A percentile compares a stretch with the other conserved stretches of the same genome.
These are phyloP conservation scores for Neurospora sp. DNA, from an alignment of 2,329 filamentous ascomycete genomes.

Conservation along the genomic window DNA sequence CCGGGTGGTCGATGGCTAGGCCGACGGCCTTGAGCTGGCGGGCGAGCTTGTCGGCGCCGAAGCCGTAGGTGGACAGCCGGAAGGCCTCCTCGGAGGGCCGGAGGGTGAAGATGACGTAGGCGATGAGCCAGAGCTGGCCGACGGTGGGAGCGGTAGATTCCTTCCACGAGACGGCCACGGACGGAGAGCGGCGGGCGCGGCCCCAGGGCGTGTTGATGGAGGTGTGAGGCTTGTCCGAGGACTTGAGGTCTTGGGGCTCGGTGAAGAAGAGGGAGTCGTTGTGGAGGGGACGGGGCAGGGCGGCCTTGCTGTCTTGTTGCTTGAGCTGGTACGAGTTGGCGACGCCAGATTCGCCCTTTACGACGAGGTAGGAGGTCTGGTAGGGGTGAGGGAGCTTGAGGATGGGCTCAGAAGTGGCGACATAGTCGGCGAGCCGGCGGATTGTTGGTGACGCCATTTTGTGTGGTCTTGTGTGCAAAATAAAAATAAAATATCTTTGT, in stretches of 20 bases:
- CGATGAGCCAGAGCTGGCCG: slow-evolving; percentile 42
- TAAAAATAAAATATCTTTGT: not conserved
- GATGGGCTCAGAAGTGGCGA: slow-evolving; percentile 16
- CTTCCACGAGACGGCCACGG: slow-evolving; percentile 35
- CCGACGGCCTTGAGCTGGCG: slow-evolving; percentile 29
- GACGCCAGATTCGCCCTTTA: slow-evolving; percentile 4
- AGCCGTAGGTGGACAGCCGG: slow-evolving; percentile 35
- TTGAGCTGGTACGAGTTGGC: slow-evolving; percentile 12
- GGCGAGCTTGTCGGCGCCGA: slow-evolving; percentile 11
- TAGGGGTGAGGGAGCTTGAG: slow-evolving; percentile 23
- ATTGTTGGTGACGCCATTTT: slow-evolving; percentile 11
- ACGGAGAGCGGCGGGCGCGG: slow-evolving; percentile 43
- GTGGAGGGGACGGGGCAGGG: slow-evolving; percentile 17
- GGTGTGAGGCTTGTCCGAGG: slow-evolving; percentile 24
- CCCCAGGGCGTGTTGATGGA: slow-evolving; percentile 49
- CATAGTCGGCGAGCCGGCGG: slow-evolving; percentile 17
- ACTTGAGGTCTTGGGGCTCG: slow-evolving; percentile 24
- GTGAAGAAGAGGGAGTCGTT: slow-evolving; percentile 21
- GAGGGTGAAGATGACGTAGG: slow-evolving; percentile 43
- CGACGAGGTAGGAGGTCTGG: slow-evolving; percentile 20
- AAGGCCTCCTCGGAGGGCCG: slow-evolving; percentile 38
- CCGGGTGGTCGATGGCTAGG: slow-evolving; percentile 40
- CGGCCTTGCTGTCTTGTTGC: slow-evolving; percentile 2
- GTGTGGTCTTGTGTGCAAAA: not conserved
- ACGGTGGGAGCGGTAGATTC: slow-evolving; percentile 23